A percentile compares a stretch with the other conserved stretches of the same genome.
Evolutionary conservation across 2,329 filamentous ascomycete species (phyloP).

Genomic region (Diaporthe australafricana): DNA sequence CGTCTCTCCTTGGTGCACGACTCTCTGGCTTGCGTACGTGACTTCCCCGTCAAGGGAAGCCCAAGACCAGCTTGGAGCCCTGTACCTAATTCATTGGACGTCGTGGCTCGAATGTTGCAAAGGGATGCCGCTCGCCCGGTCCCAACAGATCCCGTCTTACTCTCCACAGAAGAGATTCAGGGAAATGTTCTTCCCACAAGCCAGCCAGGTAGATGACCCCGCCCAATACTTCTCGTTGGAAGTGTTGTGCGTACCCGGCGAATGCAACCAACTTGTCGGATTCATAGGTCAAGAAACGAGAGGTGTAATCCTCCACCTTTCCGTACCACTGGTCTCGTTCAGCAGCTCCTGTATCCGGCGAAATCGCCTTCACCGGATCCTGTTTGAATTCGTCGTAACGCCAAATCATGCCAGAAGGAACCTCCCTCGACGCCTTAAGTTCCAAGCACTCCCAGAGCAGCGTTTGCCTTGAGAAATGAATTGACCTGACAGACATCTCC

Average conservation of each 20-base stretch:
- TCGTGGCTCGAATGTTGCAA: background rate
- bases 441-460: constrained; percentile 36
- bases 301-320: constrained; percentile 22
- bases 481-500: constrained; percentile 30
- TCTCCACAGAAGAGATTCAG: constrained; percentile 18
- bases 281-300: constrained; percentile 22
- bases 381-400: background rate
- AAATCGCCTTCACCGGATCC: background rate
- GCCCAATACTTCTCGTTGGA: background rate
- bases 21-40: constrained; percentile 12
- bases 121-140: background rate
- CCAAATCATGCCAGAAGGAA: background rate
- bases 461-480: constrained; percentile 32
- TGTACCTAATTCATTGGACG: background rate
- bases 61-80: constrained; percentile 32
- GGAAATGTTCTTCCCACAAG: constrained; percentile 27
- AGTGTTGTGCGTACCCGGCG: background rate
- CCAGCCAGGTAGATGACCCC: constrained; percentile 4
- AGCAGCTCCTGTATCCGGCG: background rate
- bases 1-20: background rate
- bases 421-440: constrained; percentile 7
- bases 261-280: constrained; percentile 25
- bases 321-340: constrained; percentile 17
- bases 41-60: constrained; percentile 17
- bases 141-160: background rate